Evolutionary conservation across 352 stramenopile species (phyloP), one percentile per base, ranked within the genome.

Genomic region (Pythium aquatile): DNA sequence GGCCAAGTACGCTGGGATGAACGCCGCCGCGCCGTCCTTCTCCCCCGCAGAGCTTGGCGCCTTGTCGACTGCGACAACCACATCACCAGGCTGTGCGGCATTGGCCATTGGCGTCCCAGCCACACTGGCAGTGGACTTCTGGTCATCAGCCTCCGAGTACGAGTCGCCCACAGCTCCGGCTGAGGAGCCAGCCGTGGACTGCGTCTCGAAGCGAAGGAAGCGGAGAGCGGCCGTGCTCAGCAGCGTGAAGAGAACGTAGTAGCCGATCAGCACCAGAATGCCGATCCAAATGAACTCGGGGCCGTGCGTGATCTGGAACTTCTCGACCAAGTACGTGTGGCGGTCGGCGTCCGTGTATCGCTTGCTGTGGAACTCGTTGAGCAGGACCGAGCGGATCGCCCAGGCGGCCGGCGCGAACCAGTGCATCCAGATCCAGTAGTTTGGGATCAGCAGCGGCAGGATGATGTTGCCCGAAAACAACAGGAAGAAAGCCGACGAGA

Each of bases 401-500:
- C 79, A 89, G 0, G 79, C 61, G 2, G 84, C 16, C 8, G 79
- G 79, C 39, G 70, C 79, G 70, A 84, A 81, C 79, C 77, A 90
- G 63, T 87, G 84, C 77, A 90, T 83, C 81, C 81, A 90, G 26
- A 80, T 83, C 79, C 78, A 88, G 51, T 88, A 90, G 33, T 79
- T 32, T 32, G 79, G 79, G 54, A 90, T 88, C 13, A 87, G 54
- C 35, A 85, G 60, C 1, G 75, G 66, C 54, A 85, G 55, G 51
- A 90, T 88, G 48, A 88, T 88, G 68, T 88, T 87, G n/a, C 81
- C 81, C 2, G 78, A 87, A 64, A 90, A 88, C 28, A 89, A 46
- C 14, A 89, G 54, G 64, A 88, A 88, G 58, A 88, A 84, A 49
- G 67, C 74, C 17, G 86, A 68, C 1, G 76, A 87, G 24, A 83